phyloP scores from a whole-genome alignment of 345 rosid genomes.

The Anastatica hierochuntica region DNA sequence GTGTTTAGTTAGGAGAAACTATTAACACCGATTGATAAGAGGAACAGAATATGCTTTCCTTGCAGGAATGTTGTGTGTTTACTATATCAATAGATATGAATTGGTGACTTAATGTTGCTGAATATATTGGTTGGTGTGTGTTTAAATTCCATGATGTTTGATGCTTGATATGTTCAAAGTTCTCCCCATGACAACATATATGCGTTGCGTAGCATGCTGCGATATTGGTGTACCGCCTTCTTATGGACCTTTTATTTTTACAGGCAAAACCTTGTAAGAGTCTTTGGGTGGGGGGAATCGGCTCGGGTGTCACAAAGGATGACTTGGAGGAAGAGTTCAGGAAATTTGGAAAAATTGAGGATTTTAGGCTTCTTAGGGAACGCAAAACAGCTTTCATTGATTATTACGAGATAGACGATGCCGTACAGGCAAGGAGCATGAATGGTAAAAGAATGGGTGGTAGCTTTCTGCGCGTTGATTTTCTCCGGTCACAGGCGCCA shows the following conservation, averaged over 20 bases:
- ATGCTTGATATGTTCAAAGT: too few species aligned
- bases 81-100: not conserved
- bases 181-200: too few species aligned
- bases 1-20: not conserved
- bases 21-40: not conserved
- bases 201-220: too few species aligned
- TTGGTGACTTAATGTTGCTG: not conserved
- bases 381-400: constrained; percentile 71
- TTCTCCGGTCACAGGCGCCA: constrained; percentile 60
- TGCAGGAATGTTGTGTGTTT: constrained; percentile 3
- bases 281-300: constrained; percentile 89
- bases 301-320: constrained; percentile 49
- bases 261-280: constrained; percentile 82
- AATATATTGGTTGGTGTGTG: not conserved
- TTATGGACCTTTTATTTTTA: constrained; percentile 10
- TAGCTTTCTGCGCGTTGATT: constrained; percentile 83
- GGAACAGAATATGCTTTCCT: not conserved
- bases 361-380: constrained; percentile 64
- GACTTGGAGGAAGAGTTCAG: constrained; percentile 62
- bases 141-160: too few species aligned
- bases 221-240: too few species aligned
- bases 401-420: constrained; percentile 57
- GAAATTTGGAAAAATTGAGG: constrained; percentile 72
- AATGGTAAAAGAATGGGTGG: constrained; percentile 71
- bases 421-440: constrained; percentile 67